Conservation (phyloP, 345 rosid genomes). For the Eucalyptus curtisii region DNA sequence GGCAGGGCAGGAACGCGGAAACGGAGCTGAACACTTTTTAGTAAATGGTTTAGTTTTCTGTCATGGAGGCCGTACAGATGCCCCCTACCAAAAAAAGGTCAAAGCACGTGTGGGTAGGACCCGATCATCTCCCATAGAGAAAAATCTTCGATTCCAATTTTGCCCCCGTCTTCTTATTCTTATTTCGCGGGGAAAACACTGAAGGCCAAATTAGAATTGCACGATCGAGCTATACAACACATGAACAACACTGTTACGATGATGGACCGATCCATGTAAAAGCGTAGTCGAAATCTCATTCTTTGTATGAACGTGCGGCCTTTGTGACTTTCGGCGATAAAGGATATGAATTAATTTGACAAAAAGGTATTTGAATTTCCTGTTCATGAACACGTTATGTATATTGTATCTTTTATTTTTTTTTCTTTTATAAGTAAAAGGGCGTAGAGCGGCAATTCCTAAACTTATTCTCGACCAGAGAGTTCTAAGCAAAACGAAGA, state of each 20-base stretch:
- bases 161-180: neutral
- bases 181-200: neutral
- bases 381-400: rapidly evolving
- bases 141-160: neutral
- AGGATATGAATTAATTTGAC: no score
- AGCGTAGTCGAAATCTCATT: no score
- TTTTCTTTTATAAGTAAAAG: no score
- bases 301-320: no score
- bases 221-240: no score
- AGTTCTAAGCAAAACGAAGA: no score
- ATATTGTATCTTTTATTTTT: no score
- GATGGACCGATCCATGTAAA: no score
- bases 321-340: no score
- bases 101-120: neutral
- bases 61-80: neutral
- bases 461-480: no score
- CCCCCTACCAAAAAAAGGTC: neutral
- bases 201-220: neutral
- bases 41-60: neutral
- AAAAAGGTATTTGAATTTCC: no score
- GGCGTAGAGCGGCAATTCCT: neutral
- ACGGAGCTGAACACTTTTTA: neutral
- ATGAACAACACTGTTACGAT: no score
- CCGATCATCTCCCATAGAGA: neutral
- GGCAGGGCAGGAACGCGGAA: neutral